Base-by-base conservation (phyloP, 495 filamentous ascomycete genomes). In the Halenospora varia region DNA sequence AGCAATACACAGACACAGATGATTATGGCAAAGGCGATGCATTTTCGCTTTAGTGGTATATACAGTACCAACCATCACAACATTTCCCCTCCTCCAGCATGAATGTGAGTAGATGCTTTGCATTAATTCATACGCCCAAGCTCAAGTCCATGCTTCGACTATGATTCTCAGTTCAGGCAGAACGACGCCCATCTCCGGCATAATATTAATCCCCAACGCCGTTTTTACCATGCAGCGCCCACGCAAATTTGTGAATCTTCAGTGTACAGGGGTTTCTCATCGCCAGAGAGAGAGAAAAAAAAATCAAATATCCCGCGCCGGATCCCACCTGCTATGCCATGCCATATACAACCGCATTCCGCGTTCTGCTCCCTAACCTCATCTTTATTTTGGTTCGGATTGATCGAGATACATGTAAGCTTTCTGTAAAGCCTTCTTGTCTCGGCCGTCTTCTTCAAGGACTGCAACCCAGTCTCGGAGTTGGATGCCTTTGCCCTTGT, bases 381-480 rank as follows among this genome's bases (percentile, higher is more conserved):
- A 18, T n/a, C 19, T 53, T 41, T 51, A 63, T 47, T 63, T 63
- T 2, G 64, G 64, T 9, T 59, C 57, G 1, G 75, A 72, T 45
- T 54, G 53, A 56, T 85, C 84, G 58, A 86, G 63, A 53, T 67
- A 72, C 41, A 71, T 57, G 61, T 84, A 85, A 2, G 77, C 76
- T 54, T 72, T 69, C 57, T 84, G 79, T 8, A 87, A 53, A 1
- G 79, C 77, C 65, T 69, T 77, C 41, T 66, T 65, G 48, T 85
- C 82, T 61, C 71, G 73, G 3, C 82, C 80, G 60, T 86, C 83
- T 29, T 75, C 70, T 63, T 89, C 87, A 25, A 90, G 73, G 10
- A 79, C 84, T 8, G 71, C 69, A 8, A 89, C 65, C 80, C 82
- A 84, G 69, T 91, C 88, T 20, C 88, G 71, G 48, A 88, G 70